Percentiles rank a stretch among this genome's conserved stretches.
phyloP scores from a whole-genome alignment of 768 basidiomycete species.

The Trametes sanguinea region DNA sequence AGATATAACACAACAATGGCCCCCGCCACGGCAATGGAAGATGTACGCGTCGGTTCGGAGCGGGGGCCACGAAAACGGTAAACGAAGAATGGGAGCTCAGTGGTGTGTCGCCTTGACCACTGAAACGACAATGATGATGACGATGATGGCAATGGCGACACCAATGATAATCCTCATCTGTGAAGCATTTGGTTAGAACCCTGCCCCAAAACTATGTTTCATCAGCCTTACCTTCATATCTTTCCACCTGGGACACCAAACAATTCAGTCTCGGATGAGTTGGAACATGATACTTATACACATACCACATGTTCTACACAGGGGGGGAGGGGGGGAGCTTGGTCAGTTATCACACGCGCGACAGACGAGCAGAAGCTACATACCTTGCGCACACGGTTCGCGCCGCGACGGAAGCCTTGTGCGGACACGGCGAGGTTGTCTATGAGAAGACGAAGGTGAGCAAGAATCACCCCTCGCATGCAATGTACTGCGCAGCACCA shows the following conservation, averaged over 20 bases:
- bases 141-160: constrained; percentile 83
- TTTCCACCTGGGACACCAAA: constrained; percentile 71
- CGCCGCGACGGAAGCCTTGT: constrained; percentile 97
- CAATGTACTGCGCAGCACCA: constrained; percentile 1
- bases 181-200: constrained; percentile 13
- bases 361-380: constrained; percentile 29
- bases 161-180: constrained; percentile 98
- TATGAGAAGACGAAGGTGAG: constrained; percentile 33
- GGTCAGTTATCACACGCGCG: neutral
- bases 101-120: constrained; percentile 79
- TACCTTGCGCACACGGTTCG: constrained; percentile 96
- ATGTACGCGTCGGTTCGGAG: constrained; percentile 19
- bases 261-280: neutral
- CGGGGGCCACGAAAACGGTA: constrained; percentile 18
- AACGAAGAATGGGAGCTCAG: constrained; percentile 19
- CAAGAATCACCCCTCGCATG: neutral
- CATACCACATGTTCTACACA: constrained; percentile 83
- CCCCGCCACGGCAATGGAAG: constrained; percentile 21
- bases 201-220: neutral
- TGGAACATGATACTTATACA: neutral
- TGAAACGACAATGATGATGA: constrained; percentile 94
- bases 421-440: constrained; percentile 97
- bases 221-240: constrained; percentile 81
- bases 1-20: constrained; percentile 46
- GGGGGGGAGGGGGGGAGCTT: no score